Evolutionary conservation across 2,329 filamentous ascomycete genomes (phyloP), one percentile per base, ranked within the genome.

Genomic region (Pyrenochaeta sp.): DNA sequence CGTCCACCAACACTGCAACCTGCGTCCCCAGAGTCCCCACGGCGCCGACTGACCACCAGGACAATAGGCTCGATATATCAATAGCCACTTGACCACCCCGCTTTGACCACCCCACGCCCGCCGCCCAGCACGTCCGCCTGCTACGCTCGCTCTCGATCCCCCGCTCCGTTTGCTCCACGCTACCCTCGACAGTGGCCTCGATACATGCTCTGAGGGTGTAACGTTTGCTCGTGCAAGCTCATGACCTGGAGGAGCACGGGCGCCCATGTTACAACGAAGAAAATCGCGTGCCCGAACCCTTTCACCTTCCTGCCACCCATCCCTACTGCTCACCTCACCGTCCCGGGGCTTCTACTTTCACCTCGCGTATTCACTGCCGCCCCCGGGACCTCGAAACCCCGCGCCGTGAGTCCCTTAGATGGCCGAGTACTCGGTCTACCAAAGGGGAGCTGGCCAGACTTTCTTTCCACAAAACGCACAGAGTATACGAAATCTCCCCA

Each of bases 381-480:
- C 61, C 60, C 62, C 67, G 63, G 58, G 55, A 53, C 43, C 37
- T 52, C 51, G 38, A 38, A 39, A 49, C 39, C 48, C 50, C 43
- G 46, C 55, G 54, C 51, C 48, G 55, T 59, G 45, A 55, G 53
- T 58, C 55, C 72, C 69, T 80, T 85, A 82, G 78, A 85, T 86
- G 83, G 84, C 85, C 76, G 82, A 87, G 84, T 75, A 73, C 60
- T 82, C 81, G 75, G 78, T 78, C 74, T 84, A 84, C 76, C 73
- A 77, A 73, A 78, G 81, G 76, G 80, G 81, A 77, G 77, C 78
- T 74, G 77, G 78, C 74, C 81, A 80, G 68, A 79, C 80, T 69
- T 82, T 82, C 72, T 81, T 81, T 72, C 72, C 77, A 60, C 79
- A 80, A 65, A 74, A 79, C 67, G 71, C 77, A 55, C 73, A 79